A percentile compares a stretch with the other conserved stretches of the same genome.
Conservation (phyloP, 495 filamentous ascomycete species). For the Hypoxylon fuscum region DNA sequence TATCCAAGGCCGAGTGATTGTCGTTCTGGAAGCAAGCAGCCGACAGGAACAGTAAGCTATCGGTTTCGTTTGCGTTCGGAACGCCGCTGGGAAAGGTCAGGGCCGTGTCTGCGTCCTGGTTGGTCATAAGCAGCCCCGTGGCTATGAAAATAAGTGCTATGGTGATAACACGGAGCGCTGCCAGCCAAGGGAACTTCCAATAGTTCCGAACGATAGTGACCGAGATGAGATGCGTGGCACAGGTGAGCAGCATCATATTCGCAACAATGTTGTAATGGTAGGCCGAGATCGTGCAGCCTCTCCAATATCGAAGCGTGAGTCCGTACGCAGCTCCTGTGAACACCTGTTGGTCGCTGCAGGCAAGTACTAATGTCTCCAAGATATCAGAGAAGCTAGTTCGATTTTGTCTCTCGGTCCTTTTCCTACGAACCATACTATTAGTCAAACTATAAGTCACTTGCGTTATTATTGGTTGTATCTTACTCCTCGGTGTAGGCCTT, state of each 20-base stretch:
- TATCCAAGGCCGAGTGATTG: not conserved
- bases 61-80: slow-evolving; percentile 23
- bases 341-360: slow-evolving; percentile 52
- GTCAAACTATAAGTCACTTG: no score
- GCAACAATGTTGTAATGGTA: slow-evolving; percentile 54
- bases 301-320: slow-evolving; percentile 45
- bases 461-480: no score
- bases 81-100: slow-evolving; percentile 38
- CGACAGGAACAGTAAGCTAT: slow-evolving; percentile 42
- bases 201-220: slow-evolving; percentile 48
- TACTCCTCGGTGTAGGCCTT: slow-evolving; percentile 24
- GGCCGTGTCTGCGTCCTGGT: slow-evolving; percentile 32
- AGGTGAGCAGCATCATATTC: slow-evolving; percentile 52
- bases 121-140: slow-evolving; percentile 44
- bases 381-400: slow-evolving; percentile 41
- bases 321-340: slow-evolving; percentile 51
- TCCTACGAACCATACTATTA: no score
- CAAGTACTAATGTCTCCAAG: slow-evolving; percentile 46
- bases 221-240: slow-evolving; percentile 50
- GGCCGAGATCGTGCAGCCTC: slow-evolving; percentile 49
- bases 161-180: slow-evolving; percentile 37
- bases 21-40: slow-evolving; percentile 45
- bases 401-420: slow-evolving; percentile 4
- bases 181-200: slow-evolving; percentile 44
- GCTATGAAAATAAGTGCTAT: slow-evolving; percentile 37